These are phyloP conservation scores for Encephalitozoon romaleae DNA, from an alignment of 371 early-diverging fungal species.

Conservation along the genomic window DNA sequence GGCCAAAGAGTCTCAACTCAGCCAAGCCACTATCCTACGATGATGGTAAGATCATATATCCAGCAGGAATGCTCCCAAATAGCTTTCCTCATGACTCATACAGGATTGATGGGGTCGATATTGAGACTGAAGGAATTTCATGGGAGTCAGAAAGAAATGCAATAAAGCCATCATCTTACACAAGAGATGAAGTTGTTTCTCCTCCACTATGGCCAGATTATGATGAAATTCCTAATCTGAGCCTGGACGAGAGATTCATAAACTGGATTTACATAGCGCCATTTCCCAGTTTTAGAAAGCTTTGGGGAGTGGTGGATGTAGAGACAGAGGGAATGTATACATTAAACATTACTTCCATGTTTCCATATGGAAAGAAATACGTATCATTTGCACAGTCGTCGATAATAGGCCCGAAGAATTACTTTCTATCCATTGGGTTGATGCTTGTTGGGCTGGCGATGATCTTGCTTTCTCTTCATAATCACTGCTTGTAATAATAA, in stretches of 20 bases:
- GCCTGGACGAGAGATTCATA: constrained; percentile 71
- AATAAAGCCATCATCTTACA: constrained; percentile 61
- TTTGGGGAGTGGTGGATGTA: constrained; percentile 66
- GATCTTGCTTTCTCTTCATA: constrained; percentile 1
- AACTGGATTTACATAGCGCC: constrained; percentile 97
- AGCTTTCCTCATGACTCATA: constrained; percentile 75
- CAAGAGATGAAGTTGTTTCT: constrained; percentile 56
- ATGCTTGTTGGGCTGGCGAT: constrained; percentile 30
- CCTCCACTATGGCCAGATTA: constrained; percentile 55
- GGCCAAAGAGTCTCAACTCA: constrained; percentile 52
- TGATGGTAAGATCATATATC: constrained; percentile 66
- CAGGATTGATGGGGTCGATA: constrained; percentile 55
- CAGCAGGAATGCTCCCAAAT: constrained; percentile 95
- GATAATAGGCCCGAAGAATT: constrained; percentile 46
- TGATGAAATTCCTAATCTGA: constrained; percentile 67
- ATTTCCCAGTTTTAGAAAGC: constrained; percentile 83
- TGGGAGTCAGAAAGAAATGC: constrained; percentile 70
- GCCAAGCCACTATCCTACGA: constrained; percentile 63
- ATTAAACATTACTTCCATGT: constrained; percentile 37
- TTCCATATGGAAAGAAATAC: constrained; percentile 27
- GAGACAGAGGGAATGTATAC: constrained; percentile 32
- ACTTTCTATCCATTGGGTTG: constrained; percentile 28
- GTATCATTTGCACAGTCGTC: constrained; percentile 18
- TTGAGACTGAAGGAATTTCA: constrained; percentile 68
- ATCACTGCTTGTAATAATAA: background rate